Evolutionary conservation across 306 rosid species (phyloP).

Genomic region (Quercus engelmannii): DNA sequence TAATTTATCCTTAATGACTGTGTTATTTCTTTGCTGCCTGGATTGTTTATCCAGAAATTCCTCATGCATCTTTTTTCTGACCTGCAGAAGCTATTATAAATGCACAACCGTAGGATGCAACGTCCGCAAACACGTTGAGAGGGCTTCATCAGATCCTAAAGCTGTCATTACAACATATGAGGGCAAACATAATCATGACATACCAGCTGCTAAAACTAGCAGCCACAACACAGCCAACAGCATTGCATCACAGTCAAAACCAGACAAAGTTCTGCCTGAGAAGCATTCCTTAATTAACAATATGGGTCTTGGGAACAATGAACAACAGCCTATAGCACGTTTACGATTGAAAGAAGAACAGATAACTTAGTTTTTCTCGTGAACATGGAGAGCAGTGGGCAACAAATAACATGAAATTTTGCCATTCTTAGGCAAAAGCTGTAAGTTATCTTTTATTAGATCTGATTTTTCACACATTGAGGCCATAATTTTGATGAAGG

Average conservation of each 20-base stretch:
- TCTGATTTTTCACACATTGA: slow-evolving; percentile 22
- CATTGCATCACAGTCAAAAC: slow-evolving; percentile 35
- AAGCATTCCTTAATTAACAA: slow-evolving; percentile 19
- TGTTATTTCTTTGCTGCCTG: not conserved
- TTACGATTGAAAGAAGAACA: slow-evolving; percentile 73
- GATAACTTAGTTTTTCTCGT: slow-evolving; percentile 34
- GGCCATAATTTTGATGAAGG: slow-evolving; percentile 47
- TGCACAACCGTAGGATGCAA: slow-evolving; percentile 78
- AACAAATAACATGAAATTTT: slow-evolving; percentile 8
- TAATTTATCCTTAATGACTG: not conserved
- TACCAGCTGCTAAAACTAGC: slow-evolving; percentile 71
- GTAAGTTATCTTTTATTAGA: slow-evolving; percentile 9
- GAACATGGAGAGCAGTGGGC: slow-evolving; percentile 7
- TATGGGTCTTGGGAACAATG: slow-evolving; percentile 32
- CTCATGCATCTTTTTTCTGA: slow-evolving; percentile 15
- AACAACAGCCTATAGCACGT: slow-evolving; percentile 48
- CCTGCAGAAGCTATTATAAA: slow-evolving; percentile 83
- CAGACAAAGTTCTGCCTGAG: slow-evolving; percentile 33
- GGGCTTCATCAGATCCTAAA: slow-evolving; percentile 81
- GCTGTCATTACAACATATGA: slow-evolving; percentile 91
- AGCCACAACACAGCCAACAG: slow-evolving; percentile 60
- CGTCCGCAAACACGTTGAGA: slow-evolving; percentile 85
- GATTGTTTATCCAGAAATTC: not conserved
- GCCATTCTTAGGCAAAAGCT: slow-evolving; percentile 18
- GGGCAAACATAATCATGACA: slow-evolving; percentile 85